Conservation (phyloP, 1,284 basidiomycete genomes). For the Baeospora myosura region DNA sequence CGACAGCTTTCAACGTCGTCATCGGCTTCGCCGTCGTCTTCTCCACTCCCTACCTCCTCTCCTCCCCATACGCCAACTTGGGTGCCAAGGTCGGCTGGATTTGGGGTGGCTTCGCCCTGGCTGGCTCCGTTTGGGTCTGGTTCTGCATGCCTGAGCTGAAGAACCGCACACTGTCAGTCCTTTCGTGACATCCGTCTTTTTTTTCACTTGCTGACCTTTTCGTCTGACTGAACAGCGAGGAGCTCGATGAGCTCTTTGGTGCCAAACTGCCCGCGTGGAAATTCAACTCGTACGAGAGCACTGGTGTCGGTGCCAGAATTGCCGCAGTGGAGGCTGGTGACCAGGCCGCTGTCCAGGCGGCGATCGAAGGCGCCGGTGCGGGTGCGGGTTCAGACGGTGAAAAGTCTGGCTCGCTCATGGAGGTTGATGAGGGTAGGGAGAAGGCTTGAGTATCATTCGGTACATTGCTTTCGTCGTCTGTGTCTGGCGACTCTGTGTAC, state of each 20-base stretch:
- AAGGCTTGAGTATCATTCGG: too few species aligned
- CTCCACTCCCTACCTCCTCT: constrained; percentile 10
- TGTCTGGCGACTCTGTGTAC: too few species aligned
- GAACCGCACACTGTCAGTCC: constrained; percentile 9
- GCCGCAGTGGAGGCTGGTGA: constrained; percentile 7
- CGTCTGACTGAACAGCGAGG: constrained; percentile 8
- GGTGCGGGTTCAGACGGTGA: too few species aligned
- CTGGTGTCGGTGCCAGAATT: constrained; percentile 11
- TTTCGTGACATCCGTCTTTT: constrained; percentile 9
- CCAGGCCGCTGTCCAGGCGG: too few species aligned
- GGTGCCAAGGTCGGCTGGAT: constrained; percentile 10
- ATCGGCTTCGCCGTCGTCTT: constrained; percentile 9
- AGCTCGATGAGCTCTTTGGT: constrained; percentile 11
- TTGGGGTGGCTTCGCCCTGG: constrained; percentile 3
- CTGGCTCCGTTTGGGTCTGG: neutral
- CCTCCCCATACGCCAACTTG: constrained; percentile 10
- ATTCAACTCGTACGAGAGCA: constrained; percentile 6
- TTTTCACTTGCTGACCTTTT: constrained; percentile 11
- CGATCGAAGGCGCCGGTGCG: too few species aligned
- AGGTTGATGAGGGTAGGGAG: too few species aligned
- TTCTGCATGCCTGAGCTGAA: neutral
- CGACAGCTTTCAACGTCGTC: constrained; percentile 9
- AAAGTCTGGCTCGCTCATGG: too few species aligned
- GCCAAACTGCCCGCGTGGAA: constrained; percentile 8
- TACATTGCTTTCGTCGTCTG: too few species aligned